Base-by-base conservation (phyloP, 805 yeast genomes). In the Wickerhamiella kurtzmanii region DNA sequence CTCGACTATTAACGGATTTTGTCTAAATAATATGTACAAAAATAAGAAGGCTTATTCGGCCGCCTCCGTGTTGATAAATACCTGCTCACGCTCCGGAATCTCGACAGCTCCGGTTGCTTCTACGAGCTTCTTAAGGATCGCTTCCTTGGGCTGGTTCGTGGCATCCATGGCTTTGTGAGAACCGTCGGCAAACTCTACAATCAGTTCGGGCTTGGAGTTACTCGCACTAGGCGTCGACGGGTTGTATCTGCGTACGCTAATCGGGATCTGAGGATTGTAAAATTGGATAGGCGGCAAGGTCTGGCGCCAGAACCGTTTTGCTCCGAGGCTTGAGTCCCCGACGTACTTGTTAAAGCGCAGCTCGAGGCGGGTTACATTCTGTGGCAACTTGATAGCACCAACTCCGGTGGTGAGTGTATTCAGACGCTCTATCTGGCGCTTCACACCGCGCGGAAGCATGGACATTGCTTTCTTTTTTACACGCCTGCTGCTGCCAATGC, bases 261-360 rank as follows among this genome's bases (percentile, higher is more conserved):
- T 76, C 20, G 76, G 72, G 22, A 82, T 58, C 40, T 68, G 66
- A n/a, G 89, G 88, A 62, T 87, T 87, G 66, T 85, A 88, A 63
- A 82, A 87, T 60, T 77, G 79, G 52, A 87, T 70, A 4, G 87
- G 77, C 21, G 92, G 94, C 48, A 87, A 67, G 64, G 77, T 74
- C 44, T 70, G 66, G 55, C 75, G 76, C 92, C 94, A 83, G 64
- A 87, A 84, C 53, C 74, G 73, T 56, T 79, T 76, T 2, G 60
- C 57, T 15, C 60, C 59, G 22, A 41, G 21, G 39, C 51, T 43
- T 25, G 48, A 39, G 19, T 46, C 50, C 9, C 43, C 43, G 22
- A 51, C 57, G 25, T 39, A 32, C n/a, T 48, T 46, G 43, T 53
- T 46, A 47, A 60, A 50, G 39, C 48, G 50, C 37, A 62, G 54